These are phyloP conservation scores for Barnettozyma populi DNA, from an alignment of 805 yeast species.

Conservation along the genomic window DNA sequence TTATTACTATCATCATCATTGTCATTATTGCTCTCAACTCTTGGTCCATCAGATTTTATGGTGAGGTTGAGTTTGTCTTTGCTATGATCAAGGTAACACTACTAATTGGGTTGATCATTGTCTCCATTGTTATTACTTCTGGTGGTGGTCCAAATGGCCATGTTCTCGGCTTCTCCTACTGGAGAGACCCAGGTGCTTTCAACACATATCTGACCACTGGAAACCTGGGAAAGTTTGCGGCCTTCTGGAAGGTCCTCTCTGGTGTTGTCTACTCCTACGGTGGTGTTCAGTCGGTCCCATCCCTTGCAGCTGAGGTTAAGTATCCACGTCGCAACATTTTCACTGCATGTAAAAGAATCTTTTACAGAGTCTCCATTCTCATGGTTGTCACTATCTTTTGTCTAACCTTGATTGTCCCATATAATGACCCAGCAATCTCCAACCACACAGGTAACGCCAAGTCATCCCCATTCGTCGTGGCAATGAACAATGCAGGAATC, in stretches of 20 bases:
- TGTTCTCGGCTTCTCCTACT: conserved; percentile 32
- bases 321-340: conserved; percentile 31
- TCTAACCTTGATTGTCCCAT: conserved; percentile 30
- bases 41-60: conserved; percentile 37
- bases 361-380: conserved; percentile 25
- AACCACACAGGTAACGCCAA: conserved; percentile 27
- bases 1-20: conserved; percentile 37
- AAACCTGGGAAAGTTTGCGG: conserved; percentile 23
- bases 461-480: conserved; percentile 37
- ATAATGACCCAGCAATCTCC: conserved; percentile 25
- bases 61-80: conserved; percentile 55
- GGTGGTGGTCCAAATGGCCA: conserved; percentile 52
- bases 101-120: conserved; percentile 52
- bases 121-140: conserved; percentile 49
- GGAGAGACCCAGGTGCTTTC: conserved; percentile 17
- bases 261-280: conserved; percentile 36
- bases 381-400: conserved; percentile 28
- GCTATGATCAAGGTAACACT: conserved; percentile 51
- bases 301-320: conserved; percentile 35
- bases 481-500: conserved; percentile 42
- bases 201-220: conserved; percentile 17
- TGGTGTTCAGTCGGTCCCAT: conserved; percentile 43
- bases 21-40: conserved; percentile 32
- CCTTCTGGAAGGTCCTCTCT: conserved; percentile 30
- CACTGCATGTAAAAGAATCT: conserved; percentile 29